These are phyloP conservation scores for Plantago elongata DNA, from an alignment of 257 asterid species.

Conservation along the genomic window DNA sequence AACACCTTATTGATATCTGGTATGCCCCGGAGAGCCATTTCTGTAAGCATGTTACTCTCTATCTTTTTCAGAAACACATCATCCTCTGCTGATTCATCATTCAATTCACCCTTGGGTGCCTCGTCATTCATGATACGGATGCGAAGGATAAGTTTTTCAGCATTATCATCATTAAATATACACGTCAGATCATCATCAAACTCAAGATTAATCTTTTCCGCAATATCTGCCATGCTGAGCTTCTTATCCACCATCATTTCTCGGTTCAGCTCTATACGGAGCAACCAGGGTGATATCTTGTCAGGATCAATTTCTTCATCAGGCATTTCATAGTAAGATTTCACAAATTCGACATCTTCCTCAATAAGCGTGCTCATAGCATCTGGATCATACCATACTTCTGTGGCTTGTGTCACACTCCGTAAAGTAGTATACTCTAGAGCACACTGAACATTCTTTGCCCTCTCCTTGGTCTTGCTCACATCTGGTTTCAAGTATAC, in stretches of 20 bases:
- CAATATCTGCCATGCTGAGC: slow-evolving; percentile 98
- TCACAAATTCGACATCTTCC: slow-evolving; percentile 93
- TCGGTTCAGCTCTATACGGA: slow-evolving; percentile 85
- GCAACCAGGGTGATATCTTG: slow-evolving; percentile 99
- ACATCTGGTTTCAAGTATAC: slow-evolving; percentile 81
- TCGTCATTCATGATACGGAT: slow-evolving; percentile 98
- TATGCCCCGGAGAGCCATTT: slow-evolving; percentile 98
- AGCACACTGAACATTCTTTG: slow-evolving; percentile 96
- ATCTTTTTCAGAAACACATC: slow-evolving; percentile 96
- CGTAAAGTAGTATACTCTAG: slow-evolving; percentile 90
- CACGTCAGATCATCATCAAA: slow-evolving; percentile 90
- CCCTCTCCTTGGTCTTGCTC: slow-evolving; percentile 77
- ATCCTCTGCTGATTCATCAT: slow-evolving; percentile 93
- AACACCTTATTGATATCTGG: slow-evolving; percentile 98
- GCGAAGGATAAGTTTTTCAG: slow-evolving; percentile 94
- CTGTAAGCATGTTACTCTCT: slow-evolving; percentile 96
- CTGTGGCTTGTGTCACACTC: slow-evolving; percentile 97
- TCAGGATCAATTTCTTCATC: slow-evolving; percentile 96
- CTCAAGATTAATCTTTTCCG: slow-evolving; percentile 90
- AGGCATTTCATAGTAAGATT: slow-evolving; percentile 95
- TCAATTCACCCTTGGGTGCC: slow-evolving; percentile 88
- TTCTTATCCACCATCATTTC: slow-evolving; percentile 99
- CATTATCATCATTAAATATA: slow-evolving; percentile 94
- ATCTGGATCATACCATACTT: slow-evolving; percentile 99
- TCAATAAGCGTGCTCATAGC: slow-evolving; percentile 85